These are phyloP conservation scores for Globisporangium emineosum DNA, from an alignment of 352 stramenopile species.

Conservation along the genomic window DNA sequence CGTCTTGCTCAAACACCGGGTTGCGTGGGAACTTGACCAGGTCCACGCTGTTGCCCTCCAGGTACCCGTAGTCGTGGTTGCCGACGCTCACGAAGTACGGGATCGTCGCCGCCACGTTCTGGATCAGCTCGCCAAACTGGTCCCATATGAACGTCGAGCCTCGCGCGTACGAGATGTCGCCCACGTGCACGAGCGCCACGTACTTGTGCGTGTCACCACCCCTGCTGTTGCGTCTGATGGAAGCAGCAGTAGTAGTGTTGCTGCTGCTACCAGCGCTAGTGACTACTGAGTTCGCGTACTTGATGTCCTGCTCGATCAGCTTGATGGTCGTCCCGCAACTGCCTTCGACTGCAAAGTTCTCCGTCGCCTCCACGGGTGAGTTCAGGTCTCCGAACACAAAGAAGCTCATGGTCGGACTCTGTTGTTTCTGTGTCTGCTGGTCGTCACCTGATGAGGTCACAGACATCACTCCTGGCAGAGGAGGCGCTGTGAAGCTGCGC, in stretches of 20 bases:
- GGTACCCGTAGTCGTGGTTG: slow-evolving; percentile 50
- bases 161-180: slow-evolving; percentile 76
- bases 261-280: not conserved
- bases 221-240: slow-evolving; percentile 1
- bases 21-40: slow-evolving; percentile 27
- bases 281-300: not conserved
- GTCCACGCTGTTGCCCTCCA: slow-evolving; percentile 27
- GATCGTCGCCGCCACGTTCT: slow-evolving; percentile 61
- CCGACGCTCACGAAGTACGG: slow-evolving; percentile 72
- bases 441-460: too few relatives aligned
- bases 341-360: slow-evolving; percentile 17
- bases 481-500: slow-evolving; percentile 11
- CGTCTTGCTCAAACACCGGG: slow-evolving; percentile 29
- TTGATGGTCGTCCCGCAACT: slow-evolving; percentile 20
- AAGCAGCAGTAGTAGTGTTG: not conserved
- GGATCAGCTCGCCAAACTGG: slow-evolving; percentile 77
- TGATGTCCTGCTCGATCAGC: slow-evolving; percentile 15
- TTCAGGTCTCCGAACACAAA: slow-evolving; percentile 63
- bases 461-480: not conserved
- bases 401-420: slow-evolving; percentile 29
- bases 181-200: slow-evolving; percentile 73
- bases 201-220: slow-evolving; percentile 29
- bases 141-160: slow-evolving; percentile 81
- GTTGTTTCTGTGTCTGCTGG: not conserved
- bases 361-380: slow-evolving; percentile 14